Conservation (phyloP, 345 rosid genomes). For the Populus pruinosa region DNA sequence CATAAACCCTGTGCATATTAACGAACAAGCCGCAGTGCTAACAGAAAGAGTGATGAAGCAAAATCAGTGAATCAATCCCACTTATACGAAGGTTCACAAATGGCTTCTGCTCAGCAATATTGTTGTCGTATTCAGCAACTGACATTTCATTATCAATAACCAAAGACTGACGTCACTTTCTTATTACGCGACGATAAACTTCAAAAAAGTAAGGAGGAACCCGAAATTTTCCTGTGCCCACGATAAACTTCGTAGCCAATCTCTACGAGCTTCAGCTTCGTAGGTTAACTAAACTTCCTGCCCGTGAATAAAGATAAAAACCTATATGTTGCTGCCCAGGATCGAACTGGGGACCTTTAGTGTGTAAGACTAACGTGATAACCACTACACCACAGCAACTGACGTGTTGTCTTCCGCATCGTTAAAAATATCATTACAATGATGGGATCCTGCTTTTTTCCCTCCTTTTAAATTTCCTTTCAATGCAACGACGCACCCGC, state of each 20-base stretch:
- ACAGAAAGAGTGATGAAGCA: not conserved
- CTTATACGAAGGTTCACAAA: not conserved
- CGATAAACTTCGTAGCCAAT: not conserved
- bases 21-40: not conserved
- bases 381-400: slow-evolving; percentile 57
- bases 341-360: slow-evolving; percentile 53
- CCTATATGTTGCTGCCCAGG: slow-evolving; percentile 44
- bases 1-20: not conserved
- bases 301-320: not conserved
- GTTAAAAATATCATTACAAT: fast-evolving
- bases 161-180: not conserved
- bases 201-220: too few relatives aligned
- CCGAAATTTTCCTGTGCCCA: not conserved
- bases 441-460: too few relatives aligned
- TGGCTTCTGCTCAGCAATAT: not conserved
- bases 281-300: too few relatives aligned
- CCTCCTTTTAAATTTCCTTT: too few relatives aligned
- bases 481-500: too few relatives aligned
- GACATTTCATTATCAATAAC: not conserved
- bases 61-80: not conserved
- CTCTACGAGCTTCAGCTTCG: too few relatives aligned
- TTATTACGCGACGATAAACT: too few relatives aligned
- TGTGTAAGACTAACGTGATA: slow-evolving; percentile 56
- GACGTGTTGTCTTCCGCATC: fast-evolving
- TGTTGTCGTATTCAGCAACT: not conserved